Base-by-base conservation (phyloP, 2,329 filamentous ascomycete species). In the Dissoconium aciculare region DNA sequence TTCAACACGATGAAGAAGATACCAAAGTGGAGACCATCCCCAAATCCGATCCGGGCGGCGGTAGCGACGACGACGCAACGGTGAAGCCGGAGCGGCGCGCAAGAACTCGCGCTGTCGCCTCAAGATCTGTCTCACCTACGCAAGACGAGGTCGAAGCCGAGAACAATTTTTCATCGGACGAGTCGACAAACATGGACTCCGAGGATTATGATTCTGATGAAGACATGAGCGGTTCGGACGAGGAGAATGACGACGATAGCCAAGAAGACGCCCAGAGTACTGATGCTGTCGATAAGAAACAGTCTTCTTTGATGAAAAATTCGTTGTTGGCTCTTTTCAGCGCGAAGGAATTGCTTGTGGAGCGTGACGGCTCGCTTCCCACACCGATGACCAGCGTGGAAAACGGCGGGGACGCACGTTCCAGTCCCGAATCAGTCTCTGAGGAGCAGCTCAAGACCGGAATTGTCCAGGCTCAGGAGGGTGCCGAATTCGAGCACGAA, bases 91-190 rank as follows among this genome's bases (percentile, higher is more conserved):
- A 23, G 27, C 9, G 30, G 17, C 27, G 26, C 11, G 26, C 11
- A 11, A 17, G 31, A n/a, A 33, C 17, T 11, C 30, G 30, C 5
- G 26, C 27, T 11, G 26, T 12, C n/a, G 24, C 26, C 9, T 26
- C 32, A 13, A 31, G 28, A 14, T 32, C 33, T 16, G 27, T 25
- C 11, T 27, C 29, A 4, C 15, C 32, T 10, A 27, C 28, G 4
- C 15, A 30, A 6, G 58, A 59, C 12, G 47, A 56, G 30, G 57
- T 58, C 11, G 57, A 44, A 31, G 57, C 52, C 21, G 56, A 59
- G 19, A 49, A 54, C 15, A 50, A 49, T 10, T 48, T 53, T 5
- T 45, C 42, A 34, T 49, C 42, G 36, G 52, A 57, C 32, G 56
- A 56, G 28, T 58, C 55, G 3, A 47, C 41, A 5, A 44, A 55